Conservation (phyloP, 352 stramenopile species). For the Phytophthora citrophthora region DNA sequence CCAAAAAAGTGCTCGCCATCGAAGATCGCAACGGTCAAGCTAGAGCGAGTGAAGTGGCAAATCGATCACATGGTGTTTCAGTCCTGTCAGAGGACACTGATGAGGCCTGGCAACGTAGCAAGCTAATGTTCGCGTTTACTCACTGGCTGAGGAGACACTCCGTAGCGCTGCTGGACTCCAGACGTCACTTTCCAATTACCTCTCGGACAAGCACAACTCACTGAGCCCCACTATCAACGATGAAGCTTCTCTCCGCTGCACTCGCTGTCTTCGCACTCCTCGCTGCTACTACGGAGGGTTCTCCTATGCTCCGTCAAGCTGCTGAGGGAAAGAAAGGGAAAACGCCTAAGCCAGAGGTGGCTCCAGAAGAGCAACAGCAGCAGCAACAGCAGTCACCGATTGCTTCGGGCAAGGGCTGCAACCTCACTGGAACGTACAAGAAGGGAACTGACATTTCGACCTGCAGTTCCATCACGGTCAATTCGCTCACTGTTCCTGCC, state of each 20-base stretch:
- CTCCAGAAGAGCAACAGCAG: slow-evolving; percentile 2
- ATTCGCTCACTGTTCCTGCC: slow-evolving; percentile 11
- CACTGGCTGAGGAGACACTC: not conserved
- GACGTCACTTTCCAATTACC: slow-evolving; percentile 28
- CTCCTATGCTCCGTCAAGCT: slow-evolving; percentile 21
- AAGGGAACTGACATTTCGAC: slow-evolving; percentile 36
- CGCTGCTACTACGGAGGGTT: slow-evolving; percentile 5
- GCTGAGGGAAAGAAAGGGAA: slow-evolving; percentile 14
- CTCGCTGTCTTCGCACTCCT: slow-evolving; percentile 15
- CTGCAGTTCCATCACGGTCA: slow-evolving; percentile 31
- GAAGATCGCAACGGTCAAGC: not conserved
- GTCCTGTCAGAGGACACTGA: too few species aligned
- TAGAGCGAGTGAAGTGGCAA: not conserved
- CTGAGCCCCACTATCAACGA: not conserved
- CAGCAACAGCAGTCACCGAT: not conserved
- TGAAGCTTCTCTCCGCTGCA: slow-evolving; percentile 8
- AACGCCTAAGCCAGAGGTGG: not conserved
- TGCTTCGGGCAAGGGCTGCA: slow-evolving; percentile 9
- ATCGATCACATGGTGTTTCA: too few species aligned
- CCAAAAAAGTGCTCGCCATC: not conserved
- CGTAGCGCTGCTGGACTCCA: not conserved
- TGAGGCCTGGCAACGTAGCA: not conserved
- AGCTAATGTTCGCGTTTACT: not conserved
- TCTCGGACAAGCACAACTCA: not conserved
- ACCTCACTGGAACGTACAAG: slow-evolving; percentile 33